A percentile compares a stretch with the other conserved stretches of the same genome.
Evolutionary conservation across 2,329 filamentous ascomycete genomes (phyloP).

Genomic region (Nemania diffusa): DNA sequence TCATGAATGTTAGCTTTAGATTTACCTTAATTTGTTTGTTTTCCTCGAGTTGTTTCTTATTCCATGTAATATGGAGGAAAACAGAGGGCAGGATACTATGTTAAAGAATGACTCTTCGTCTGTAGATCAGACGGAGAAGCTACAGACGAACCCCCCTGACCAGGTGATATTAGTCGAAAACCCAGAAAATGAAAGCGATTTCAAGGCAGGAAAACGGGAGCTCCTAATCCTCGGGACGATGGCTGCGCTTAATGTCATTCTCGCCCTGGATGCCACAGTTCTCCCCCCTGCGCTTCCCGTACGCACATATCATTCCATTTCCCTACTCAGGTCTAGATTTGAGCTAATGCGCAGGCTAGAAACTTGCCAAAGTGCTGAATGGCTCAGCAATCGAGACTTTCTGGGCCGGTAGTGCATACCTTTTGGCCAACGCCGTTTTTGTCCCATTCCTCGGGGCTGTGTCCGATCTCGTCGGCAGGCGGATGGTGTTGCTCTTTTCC

Average conservation of each 20-base stretch:
- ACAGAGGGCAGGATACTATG: background rate
- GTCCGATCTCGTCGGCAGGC: slow-evolving; percentile 31
- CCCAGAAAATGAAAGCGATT: slow-evolving; percentile 10
- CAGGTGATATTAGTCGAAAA: background rate
- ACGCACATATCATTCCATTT: background rate
- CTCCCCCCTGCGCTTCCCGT: slow-evolving; percentile 24
- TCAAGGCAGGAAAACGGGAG: slow-evolving; percentile 22
- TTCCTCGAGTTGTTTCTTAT: background rate
- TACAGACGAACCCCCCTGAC: background rate
- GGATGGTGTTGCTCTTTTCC: slow-evolving; percentile 15
- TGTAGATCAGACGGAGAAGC: slow-evolving; percentile 6
- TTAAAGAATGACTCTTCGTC: slow-evolving; percentile 6
- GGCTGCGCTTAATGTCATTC: slow-evolving; percentile 28
- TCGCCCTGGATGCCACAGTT: slow-evolving; percentile 24
- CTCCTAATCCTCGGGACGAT: slow-evolving; percentile 24
- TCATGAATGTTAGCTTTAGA: background rate
- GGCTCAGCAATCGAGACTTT: slow-evolving; percentile 32
- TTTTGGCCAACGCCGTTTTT: slow-evolving; percentile 31
- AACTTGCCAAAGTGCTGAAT: slow-evolving; percentile 17
- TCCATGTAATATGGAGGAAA: background rate
- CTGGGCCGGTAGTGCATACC: slow-evolving; percentile 33
- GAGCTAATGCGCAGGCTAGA: slow-evolving; percentile 19
- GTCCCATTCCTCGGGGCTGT: slow-evolving; percentile 22
- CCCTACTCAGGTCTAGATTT: background rate
- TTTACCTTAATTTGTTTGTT: background rate